A percentile compares a stretch with the other conserved stretches of the same genome.
Conservation (phyloP, 1,284 basidiomycete species). For the Cerrena zonata region DNA sequence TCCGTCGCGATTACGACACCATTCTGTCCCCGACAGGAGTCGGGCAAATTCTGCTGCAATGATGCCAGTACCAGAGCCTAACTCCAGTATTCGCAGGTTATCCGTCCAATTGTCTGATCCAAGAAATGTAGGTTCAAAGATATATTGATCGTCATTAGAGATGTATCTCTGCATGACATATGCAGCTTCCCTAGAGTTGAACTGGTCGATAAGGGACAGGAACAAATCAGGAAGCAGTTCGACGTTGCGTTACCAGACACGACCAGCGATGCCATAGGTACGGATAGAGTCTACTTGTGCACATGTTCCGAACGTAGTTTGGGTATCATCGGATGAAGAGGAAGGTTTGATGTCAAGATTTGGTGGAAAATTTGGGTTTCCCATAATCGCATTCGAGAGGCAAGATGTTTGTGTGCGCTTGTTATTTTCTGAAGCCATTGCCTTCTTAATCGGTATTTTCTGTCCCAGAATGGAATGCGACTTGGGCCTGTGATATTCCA, state of each 20-base stretch:
- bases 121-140: constrained; percentile 53
- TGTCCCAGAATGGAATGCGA: not conserved
- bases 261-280: constrained; percentile 68
- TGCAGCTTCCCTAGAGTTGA: constrained; percentile 61
- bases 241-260: constrained; percentile 51
- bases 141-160: constrained; percentile 26
- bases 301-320: constrained; percentile 33
- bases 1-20: constrained; percentile 60
- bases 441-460: not conserved
- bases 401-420: constrained; percentile 8
- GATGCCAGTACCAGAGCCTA: constrained; percentile 70
- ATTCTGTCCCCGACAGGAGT: constrained; percentile 15
- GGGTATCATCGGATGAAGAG: not conserved
- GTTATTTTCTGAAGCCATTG: constrained; percentile 13
- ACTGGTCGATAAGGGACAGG: not conserved
- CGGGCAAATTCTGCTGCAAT: constrained; percentile 47
- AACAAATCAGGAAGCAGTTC: constrained; percentile 9
- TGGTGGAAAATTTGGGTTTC: constrained; percentile 32
- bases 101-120: constrained; percentile 6
- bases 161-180: constrained; percentile 52
- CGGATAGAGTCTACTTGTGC: constrained; percentile 59
- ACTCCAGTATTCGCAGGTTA: constrained; percentile 45
- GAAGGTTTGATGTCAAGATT: constrained; percentile 26
- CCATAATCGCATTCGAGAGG: not conserved
- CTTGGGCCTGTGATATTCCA: not conserved